phyloP scores from a whole-genome alignment of 2,329 filamentous ascomycete species.

The Phaeosphaeriaceae sp. region DNA sequence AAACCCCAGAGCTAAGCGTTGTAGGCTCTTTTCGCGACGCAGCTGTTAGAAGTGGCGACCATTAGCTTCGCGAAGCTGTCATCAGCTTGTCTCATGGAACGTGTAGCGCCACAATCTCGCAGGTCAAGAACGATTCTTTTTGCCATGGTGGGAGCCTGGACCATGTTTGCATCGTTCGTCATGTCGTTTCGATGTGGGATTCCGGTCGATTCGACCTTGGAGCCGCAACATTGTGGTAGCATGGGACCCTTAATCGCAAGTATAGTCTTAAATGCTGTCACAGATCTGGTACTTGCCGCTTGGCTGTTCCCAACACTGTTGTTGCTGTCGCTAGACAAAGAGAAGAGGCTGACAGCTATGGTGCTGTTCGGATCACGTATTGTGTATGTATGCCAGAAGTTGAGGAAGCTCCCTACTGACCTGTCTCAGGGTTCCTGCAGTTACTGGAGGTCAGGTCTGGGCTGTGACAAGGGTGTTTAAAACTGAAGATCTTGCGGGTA shows the following conservation, averaged over 20 bases:
- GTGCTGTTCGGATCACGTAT: slow-evolving; percentile 24
- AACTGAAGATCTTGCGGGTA: slow-evolving; percentile 19
- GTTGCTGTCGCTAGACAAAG: slow-evolving; percentile 23
- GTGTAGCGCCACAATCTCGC: slow-evolving; percentile 24
- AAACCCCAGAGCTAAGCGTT: background rate
- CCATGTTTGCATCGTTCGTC: slow-evolving; percentile 13
- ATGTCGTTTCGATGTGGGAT: slow-evolving; percentile 15
- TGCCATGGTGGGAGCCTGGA: slow-evolving; percentile 19
- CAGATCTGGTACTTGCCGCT: slow-evolving; percentile 29
- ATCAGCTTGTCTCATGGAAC: slow-evolving; percentile 23
- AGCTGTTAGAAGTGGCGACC: slow-evolving; percentile 18
- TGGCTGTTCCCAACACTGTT: slow-evolving; percentile 37
- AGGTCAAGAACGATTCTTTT: slow-evolving; percentile 16
- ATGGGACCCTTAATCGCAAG: slow-evolving; percentile 22
- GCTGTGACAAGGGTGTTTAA: slow-evolving; percentile 10
- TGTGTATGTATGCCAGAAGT: slow-evolving; percentile 14
- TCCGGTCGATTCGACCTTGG: slow-evolving; percentile 27
- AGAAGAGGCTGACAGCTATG: slow-evolving; percentile 11
- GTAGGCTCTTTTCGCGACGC: slow-evolving; percentile 19
- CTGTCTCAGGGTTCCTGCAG: slow-evolving; percentile 19
- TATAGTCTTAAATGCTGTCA: slow-evolving; percentile 27
- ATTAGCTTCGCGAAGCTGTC: slow-evolving; percentile 28
- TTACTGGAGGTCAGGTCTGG: slow-evolving; percentile 23
- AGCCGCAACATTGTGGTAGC: slow-evolving; percentile 16
- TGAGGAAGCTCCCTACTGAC: background rate